These are phyloP conservation scores for Sorghum bicolor DNA, from an alignment of 176 grass and related monocot genomes.

Conservation along the genomic window DNA sequence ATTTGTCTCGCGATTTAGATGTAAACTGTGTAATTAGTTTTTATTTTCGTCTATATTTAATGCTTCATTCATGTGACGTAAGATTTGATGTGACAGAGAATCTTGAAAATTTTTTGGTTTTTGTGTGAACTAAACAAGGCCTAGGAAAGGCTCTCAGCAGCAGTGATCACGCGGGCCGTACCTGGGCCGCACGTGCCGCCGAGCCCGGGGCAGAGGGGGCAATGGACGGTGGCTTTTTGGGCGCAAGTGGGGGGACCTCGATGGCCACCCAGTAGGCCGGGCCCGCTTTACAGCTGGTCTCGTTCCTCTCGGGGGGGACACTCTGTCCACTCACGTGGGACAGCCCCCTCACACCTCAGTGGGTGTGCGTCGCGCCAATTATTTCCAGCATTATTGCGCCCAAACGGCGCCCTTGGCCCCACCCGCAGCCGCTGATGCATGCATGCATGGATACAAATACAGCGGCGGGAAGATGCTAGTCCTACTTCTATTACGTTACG, in stretches of 20 bases:
- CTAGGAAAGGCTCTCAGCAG: not conserved
- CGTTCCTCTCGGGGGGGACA: not conserved
- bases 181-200: conserved; percentile 43
- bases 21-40: too few species aligned
- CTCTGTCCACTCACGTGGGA: conserved; percentile 47
- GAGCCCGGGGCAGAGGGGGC: conserved; percentile 26
- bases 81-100: too few species aligned
- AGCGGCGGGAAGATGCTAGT: not conserved
- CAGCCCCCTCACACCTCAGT: not conserved
- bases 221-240: conserved; percentile 64
- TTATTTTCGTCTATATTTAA: too few species aligned
- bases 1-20: too few species aligned
- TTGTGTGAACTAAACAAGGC: too few species aligned
- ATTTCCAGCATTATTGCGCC: conserved; percentile 33
- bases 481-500: too few species aligned
- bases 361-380: conserved; percentile 36
- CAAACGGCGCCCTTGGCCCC: conserved; percentile 6
- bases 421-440: not conserved
- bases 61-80: too few species aligned
- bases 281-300: conserved; percentile 50
- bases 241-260: conserved; percentile 33
- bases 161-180: conserved; percentile 30
- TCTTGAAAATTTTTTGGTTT: too few species aligned
- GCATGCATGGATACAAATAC: not conserved
- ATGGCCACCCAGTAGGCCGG: conserved; percentile 12